Evolutionary conservation across 495 filamentous ascomycete genomes (phyloP).

Genomic region (Aspergillus mulundensis): DNA sequence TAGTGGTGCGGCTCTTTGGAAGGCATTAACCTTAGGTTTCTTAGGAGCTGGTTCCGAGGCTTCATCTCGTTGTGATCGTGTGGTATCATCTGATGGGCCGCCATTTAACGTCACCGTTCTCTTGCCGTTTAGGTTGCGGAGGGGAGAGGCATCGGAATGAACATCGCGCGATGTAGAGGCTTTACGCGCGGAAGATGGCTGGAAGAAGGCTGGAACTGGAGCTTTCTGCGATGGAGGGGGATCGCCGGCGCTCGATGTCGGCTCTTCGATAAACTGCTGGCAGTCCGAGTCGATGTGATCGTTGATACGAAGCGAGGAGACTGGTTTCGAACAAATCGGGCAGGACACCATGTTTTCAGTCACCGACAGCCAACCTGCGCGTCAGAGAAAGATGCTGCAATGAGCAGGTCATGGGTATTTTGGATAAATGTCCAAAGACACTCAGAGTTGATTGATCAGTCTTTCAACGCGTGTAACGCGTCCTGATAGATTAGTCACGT

Average conservation of each 20-base stretch:
- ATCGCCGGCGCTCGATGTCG: slow-evolving; percentile 35
- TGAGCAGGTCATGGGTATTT: neutral
- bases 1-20: slow-evolving; percentile 72
- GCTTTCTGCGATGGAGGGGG: slow-evolving; percentile 44
- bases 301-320: slow-evolving; percentile 78
- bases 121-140: slow-evolving; percentile 33
- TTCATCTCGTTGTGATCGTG: slow-evolving; percentile 18
- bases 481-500: neutral
- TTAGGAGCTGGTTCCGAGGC: slow-evolving; percentile 44
- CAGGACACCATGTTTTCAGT: slow-evolving; percentile 66
- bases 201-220: slow-evolving; percentile 70
- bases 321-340: slow-evolving; percentile 77
- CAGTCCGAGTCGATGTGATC: slow-evolving; percentile 86
- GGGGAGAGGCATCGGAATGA: slow-evolving; percentile 21
- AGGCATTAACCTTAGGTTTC: slow-evolving; percentile 55
- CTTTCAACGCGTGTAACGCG: slow-evolving; percentile 13
- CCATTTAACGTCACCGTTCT: slow-evolving; percentile 28
- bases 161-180: slow-evolving; percentile 23
- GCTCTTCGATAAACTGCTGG: slow-evolving; percentile 51
- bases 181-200: slow-evolving; percentile 57
- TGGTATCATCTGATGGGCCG: slow-evolving; percentile 15
- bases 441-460: neutral
- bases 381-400: neutral
- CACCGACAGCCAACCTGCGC: neutral
- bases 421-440: neutral